Base-by-base conservation (phyloP, 768 basidiomycete genomes). In the Suillus brevipes region DNA sequence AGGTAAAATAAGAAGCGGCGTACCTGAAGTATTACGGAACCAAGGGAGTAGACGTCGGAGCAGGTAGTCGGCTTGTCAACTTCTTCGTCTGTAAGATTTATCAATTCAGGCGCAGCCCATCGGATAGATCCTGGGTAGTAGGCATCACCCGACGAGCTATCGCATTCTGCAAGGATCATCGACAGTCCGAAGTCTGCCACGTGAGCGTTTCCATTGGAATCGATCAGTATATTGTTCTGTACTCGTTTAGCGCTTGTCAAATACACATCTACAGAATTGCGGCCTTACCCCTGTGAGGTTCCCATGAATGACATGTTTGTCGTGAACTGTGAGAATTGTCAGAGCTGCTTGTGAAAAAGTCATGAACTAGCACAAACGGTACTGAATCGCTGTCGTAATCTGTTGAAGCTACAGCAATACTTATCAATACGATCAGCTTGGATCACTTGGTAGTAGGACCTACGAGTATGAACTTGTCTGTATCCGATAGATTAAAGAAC, bases 391-490 rank as follows among this genome's bases (percentile, higher is more conserved):
- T 34, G 28, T 42, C 1, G 49, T 56, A 16, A 67, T 43, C 7
- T 50, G 53, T 36, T 23, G 25, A 28, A 67, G 65, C 61, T 66
- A 20, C 10, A 42, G 18, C 0, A 59, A 16, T 28, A 10, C 18
- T 40, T 13, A 25, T 28, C 40, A 28, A 13, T 36, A 25, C 7
- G 4, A 43, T 28, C 18, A 28, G 25, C 2, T n/a, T 4, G 37
- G 23, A 3, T 56, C 0, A 18, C 28, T 47, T 50, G 5, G 20
- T 13, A 42, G 16, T 25, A 34, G 23, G 20, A 57, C 73, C 4
- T 31, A 74, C 73, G 18, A 74, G 49, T 36, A 57, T 40, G 28
- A 72, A 61, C 9, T 66, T 56, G 40, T 69, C 63, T 18, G 36
- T n/a, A 4, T 63, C 23, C 6, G 52, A 34, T 6, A 71, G 64